Base-by-base conservation (phyloP, 75 land plant species). In the Selaginella moellendorffii region DNA sequence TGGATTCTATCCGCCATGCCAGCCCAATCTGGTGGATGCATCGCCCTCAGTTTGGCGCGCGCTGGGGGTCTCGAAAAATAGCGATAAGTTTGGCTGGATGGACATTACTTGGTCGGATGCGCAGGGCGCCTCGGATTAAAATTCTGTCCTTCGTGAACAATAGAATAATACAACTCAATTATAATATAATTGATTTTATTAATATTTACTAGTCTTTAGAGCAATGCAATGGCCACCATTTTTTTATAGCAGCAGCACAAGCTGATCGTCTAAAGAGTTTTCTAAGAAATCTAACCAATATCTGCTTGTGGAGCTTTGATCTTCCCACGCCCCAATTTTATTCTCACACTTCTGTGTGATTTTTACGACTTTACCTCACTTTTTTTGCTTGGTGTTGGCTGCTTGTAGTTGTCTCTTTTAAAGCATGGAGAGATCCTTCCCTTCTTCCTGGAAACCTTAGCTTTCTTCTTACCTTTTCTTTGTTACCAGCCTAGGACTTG, bases 1-100 rank as follows among this genome's bases (percentile, higher is more conserved):
- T 63, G 79, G 60, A 10, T 72, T 25, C 20, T 77, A 82, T 63
- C 79, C 82, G 9, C 85, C 85, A 10, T 82, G 79, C 53, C 54
- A 53, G 1, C 67, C 66, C 69, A 74, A 82, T 63, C 69, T 80
- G 17, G 80, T 82, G 52, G 85, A 80, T 54, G 78, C 67, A 0
- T 80, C 82, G 0, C 28, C 36, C 1, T 72, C 80, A 12, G 83
- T 81, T 24, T 78, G 78, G 81, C 26, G 31, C 2, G 84, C 68
- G 17, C 61, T 75, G 25, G 81, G 72, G 27, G 28, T 68, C 28
- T 0, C 2, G 24, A 28, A 46, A 10, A 26, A 9, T 1, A 21
- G 30, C 18, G 17, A 24, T 0, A 0, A 12, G 9, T 17, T 23
- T 1, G 66, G 66, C 22, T 2, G 0, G 58, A 1, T 65, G n/a